Evolutionary conservation across 1,284 basidiomycete genomes (phyloP).

Genomic region (Apiotrichum mycotoxinovorans): DNA sequence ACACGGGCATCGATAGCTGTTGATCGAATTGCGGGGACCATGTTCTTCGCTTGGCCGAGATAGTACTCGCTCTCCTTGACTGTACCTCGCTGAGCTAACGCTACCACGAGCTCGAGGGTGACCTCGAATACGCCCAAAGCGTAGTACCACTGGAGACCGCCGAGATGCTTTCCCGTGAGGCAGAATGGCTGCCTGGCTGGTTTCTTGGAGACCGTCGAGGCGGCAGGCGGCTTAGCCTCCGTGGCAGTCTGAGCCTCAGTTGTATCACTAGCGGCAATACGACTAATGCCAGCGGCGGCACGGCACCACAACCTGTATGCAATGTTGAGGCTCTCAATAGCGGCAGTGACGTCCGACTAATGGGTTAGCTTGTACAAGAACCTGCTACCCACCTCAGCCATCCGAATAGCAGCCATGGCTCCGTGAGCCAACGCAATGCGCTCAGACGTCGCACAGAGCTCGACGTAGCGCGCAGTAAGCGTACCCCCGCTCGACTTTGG

Average conservation of each 20-base stretch:
- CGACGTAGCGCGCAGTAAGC: constrained; percentile 59
- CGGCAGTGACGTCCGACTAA: constrained; percentile 64
- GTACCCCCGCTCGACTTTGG: constrained; percentile 42
- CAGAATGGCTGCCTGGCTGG: constrained; percentile 5
- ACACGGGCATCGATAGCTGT: constrained; percentile 64
- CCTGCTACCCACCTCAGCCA: constrained; percentile 57
- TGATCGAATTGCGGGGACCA: constrained; percentile 65
- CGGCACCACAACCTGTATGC: constrained; percentile 75
- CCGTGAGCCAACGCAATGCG: constrained; percentile 66
- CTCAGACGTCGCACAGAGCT: constrained; percentile 61
- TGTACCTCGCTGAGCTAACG: constrained; percentile 68
- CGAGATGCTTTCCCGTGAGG: constrained; percentile 48
- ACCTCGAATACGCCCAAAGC: constrained; percentile 63
- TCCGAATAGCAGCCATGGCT: constrained; percentile 65
- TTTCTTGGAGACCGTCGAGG: neutral
- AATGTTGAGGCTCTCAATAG: constrained; percentile 63
- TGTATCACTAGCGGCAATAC: constrained; percentile 51
- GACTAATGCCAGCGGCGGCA: constrained; percentile 65
- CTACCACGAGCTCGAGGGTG: constrained; percentile 61
- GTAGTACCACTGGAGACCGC: constrained; percentile 69
- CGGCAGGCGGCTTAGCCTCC: neutral
- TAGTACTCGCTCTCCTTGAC: constrained; percentile 78
- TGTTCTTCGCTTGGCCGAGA: constrained; percentile 64
- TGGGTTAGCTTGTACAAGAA: neutral
- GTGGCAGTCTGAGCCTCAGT: neutral